These are phyloP conservation scores for Nigrospora sphaerica DNA, from an alignment of 2,329 filamentous ascomycete genomes.

Conservation along the genomic window DNA sequence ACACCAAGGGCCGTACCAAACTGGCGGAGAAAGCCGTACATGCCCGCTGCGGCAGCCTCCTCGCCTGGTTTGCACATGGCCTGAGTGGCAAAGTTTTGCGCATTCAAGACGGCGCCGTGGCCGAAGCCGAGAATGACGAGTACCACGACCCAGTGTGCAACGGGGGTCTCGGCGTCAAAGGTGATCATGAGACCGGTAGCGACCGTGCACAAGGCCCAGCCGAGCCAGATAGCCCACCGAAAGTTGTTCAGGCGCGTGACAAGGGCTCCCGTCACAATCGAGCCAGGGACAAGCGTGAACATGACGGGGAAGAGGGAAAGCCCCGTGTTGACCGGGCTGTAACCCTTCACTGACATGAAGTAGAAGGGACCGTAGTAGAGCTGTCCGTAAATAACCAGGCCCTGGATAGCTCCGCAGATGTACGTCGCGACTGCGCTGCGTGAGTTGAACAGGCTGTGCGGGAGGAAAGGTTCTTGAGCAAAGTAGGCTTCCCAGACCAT, in stretches of 20 bases:
- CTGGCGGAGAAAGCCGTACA: constrained; percentile 32
- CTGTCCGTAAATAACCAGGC: constrained; percentile 16
- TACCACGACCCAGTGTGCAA: constrained; percentile 5
- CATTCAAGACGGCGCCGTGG: constrained; percentile 10
- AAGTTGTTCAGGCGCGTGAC: constrained; percentile 10
- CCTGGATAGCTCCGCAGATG: constrained; percentile 21
- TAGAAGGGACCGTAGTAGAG: constrained; percentile 8
- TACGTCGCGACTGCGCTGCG: constrained; percentile 19
- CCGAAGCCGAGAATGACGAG: constrained; percentile 8
- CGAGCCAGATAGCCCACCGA: constrained; percentile 7
- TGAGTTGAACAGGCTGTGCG: constrained; percentile 18
- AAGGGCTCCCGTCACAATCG: constrained; percentile 8
- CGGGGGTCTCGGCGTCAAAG: constrained; percentile 4
- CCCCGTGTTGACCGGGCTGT: constrained; percentile 6
- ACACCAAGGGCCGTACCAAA: constrained; percentile 34
- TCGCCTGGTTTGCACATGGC: constrained; percentile 9
- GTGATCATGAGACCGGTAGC: constrained; percentile 5
- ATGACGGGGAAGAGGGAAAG: constrained; percentile 10
- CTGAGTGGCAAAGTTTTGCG: constrained; percentile 10
- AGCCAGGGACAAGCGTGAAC: constrained; percentile 7
- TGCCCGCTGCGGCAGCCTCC: constrained; percentile 14
- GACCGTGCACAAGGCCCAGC: constrained; percentile 8
- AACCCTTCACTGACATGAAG: constrained; percentile 11
- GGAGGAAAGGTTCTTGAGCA: constrained; percentile 22
- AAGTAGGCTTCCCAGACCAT: constrained; percentile 25